Base-by-base conservation (phyloP, 257 asterid species). In the Plectranthus barbatus region DNA sequence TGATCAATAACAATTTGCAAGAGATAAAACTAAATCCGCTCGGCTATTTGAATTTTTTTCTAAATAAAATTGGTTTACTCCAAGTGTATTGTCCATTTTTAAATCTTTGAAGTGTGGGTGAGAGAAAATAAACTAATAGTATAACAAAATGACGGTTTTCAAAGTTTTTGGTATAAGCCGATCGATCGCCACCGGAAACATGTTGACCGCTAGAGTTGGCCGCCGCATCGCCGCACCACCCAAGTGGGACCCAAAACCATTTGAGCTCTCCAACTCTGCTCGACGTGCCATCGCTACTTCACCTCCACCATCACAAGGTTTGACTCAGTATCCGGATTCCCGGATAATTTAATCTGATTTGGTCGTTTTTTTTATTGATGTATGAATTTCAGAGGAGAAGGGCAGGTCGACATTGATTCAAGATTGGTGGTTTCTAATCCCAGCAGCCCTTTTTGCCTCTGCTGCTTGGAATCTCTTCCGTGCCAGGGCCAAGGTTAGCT, bases 401-500 rank as follows among this genome's bases (percentile, higher is more conserved):
- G 66, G 59, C 40, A 59, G 84, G 66, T 77, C 88, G 36, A 44
- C 46, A 75, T 83, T 79, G 87, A 47, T 47, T 73, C 89, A 47
- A 85, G 84, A 59, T 49, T 87, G 66, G 42, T 88, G 54, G 89
- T 76, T 71, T 83, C 6, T 85, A 19, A 24, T 85, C 34, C 96
- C 94, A 2, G 96, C 89, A 54, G 84, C 80, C 47, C 71, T 88
- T 29, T 88, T 88, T 67, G 91, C 94, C 69, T 88, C 84, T 47
- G 94, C 94, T 41, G 72, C 87, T 26, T 88, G 96, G 96, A 58
- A 56, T 19, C 10, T 14, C 46, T 46, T 17, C 57, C 33, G 54
- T 48, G 54, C 31, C 2, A 48, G 29, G 19, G 29, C 7, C 54
- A 5, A 48, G 33, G 53, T 47, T 18, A 7, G 20, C 10, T 34